Conservation (phyloP, 495 filamentous ascomycete species). For the Podospora tetraspora region DNA sequence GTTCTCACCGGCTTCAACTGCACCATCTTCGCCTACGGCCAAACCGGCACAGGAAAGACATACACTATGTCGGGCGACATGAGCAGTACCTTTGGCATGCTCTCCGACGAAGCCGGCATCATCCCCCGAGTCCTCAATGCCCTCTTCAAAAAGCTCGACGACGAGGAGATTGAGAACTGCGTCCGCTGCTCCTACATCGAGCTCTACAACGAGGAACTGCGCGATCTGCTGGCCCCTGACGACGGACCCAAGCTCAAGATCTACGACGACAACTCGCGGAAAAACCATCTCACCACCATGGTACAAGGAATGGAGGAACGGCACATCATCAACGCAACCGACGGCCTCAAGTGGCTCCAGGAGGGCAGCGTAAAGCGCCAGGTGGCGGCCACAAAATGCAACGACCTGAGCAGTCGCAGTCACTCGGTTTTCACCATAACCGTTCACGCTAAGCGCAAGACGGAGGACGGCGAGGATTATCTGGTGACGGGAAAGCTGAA, state of each 20-base stretch:
- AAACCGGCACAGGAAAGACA: constrained; percentile 96
- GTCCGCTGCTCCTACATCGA: constrained; percentile 99
- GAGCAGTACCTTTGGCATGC: constrained; percentile 73
- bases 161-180: constrained; percentile 71
- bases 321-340: constrained; percentile 75
- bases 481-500: constrained; percentile 94
- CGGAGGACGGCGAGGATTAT: constrained; percentile 77
- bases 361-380: constrained; percentile 87
- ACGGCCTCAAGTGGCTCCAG: constrained; percentile 85
- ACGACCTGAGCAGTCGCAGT: constrained; percentile 91
- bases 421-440: constrained; percentile 97
- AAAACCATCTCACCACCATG: constrained; percentile 68
- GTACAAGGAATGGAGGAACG: constrained; percentile 98
- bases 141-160: constrained; percentile 75
- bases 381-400: constrained; percentile 96
- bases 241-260: constrained; percentile 88
- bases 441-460: constrained; percentile 72
- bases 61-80: constrained; percentile 99
- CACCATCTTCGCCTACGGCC: constrained; percentile 97
- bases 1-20: constrained; percentile 97
- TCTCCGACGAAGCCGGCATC: constrained; percentile 89
- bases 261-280: constrained; percentile 82
- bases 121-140: constrained; percentile 85
- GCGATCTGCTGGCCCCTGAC: constrained; percentile 77
- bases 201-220: constrained; percentile 93